A percentile compares a stretch with the other conserved stretches of the same genome.
phyloP scores from a whole-genome alignment of 192 early-diverging fungal species.

The Cetraspora pellucida region DNA sequence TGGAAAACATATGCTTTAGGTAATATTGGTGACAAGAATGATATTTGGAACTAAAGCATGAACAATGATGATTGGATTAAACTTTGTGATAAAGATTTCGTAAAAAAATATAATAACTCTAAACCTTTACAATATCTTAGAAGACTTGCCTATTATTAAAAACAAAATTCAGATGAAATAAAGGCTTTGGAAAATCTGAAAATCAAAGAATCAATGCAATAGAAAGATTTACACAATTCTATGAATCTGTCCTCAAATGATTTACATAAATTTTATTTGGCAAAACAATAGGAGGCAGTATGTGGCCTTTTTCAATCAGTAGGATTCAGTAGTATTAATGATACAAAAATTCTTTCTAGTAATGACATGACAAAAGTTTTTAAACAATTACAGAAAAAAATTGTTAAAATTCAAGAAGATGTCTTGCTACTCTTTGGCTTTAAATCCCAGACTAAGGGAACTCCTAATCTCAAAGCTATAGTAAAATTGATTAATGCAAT shows the following conservation, averaged over 20 bases:
- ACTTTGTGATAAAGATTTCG: conserved; percentile 21
- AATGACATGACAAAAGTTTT: no score
- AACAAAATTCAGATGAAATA: conserved; percentile 26
- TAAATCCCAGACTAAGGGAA: no score
- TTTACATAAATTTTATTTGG: conserved; percentile 27
- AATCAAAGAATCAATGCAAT: conserved; percentile 29
- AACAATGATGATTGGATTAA: conserved; percentile 31
- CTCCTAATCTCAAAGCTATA: no score
- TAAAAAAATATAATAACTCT: conserved; percentile 33
- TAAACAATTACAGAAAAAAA: no score
- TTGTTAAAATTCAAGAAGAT: no score
- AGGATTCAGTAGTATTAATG: not conserved
- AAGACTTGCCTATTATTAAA: conserved; percentile 24
- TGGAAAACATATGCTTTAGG: conserved; percentile 30
- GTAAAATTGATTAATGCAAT: no score
- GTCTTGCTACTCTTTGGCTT: no score
- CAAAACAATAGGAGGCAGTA: conserved; percentile 16
- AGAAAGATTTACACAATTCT: conserved; percentile 24
- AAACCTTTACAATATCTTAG: conserved; percentile 28
- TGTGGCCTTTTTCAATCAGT: conserved; percentile 4
- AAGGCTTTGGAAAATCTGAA: conserved; percentile 20
- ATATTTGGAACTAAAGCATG: conserved; percentile 21
- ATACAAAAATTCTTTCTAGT: no score
- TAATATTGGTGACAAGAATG: conserved; percentile 25
- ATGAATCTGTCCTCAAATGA: conserved; percentile 12